Evolutionary conservation across 2,329 filamentous ascomycete genomes (phyloP), one percentile per base, ranked within the genome.

Genomic region (Lasiodiplodia theobromae): DNA sequence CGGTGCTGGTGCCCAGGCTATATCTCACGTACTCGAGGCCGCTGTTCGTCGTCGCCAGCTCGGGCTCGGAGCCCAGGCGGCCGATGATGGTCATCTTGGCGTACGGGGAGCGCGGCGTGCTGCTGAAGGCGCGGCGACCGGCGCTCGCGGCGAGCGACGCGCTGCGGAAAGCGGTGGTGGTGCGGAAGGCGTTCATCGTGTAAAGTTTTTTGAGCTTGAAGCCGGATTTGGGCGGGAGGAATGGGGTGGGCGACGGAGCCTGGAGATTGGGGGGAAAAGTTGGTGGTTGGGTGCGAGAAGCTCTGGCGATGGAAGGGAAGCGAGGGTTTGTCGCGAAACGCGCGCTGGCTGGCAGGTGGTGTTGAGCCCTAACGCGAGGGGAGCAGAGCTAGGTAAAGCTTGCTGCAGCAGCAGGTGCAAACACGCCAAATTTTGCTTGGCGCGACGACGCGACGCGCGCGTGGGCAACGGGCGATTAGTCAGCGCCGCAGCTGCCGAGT

Each of bases 51-150:
- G 88, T 80, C 47, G 87, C 85, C 72, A 94, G 76, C 85, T 97
- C 94, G 69, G 96, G 95, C 66, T 88, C 86, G 74, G 89, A 87
- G 70, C 88, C 93, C 64, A 99, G 89, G 80, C 94, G 91, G 77
- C 96, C 96, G 74, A 97, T 87, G 80, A 99, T 85, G 76, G 89
- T 91, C 84, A 99, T 91, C 81, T 90, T 91, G 73, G 96, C 92
- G 73, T 96, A 77, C 71, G 86, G 82, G 71, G 88, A 86, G 72
- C 83, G 82, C 53, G 84, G 75, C 54, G 91, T 89, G 74, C 89
- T 89, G 83, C 89, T 93, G 87, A 97, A 97, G 77, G 89, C 82
- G 81, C 93, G 93, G 71, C 82, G 72, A 68, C 79, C 71, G 23
- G 23, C 23, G 74, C 69, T 71, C 23, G 25, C 44, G 71, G 25